Evolutionary conservation across 2,329 filamentous ascomycete genomes (phyloP), one percentile per base, ranked within the genome.

Genomic region (Gnomoniopsis sp.): DNA sequence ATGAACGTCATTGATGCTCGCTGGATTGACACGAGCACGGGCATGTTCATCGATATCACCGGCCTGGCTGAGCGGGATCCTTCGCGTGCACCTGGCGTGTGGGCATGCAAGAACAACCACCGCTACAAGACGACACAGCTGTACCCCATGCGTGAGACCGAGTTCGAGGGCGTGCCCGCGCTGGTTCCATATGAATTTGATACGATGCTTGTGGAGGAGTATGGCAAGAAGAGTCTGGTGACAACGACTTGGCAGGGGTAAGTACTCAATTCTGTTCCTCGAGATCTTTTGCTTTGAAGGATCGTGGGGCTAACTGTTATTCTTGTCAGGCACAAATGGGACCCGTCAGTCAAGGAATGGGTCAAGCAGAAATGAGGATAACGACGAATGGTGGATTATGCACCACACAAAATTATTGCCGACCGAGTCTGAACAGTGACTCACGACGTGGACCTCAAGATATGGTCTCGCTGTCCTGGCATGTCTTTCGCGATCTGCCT

Each of bases 11-110:
- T 95, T 66, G 91, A 95, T 72, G 90, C 87, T 23, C 82, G 91
- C 49, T 96, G 89, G 89, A 90, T 95, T 68, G 90, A 95, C 71
- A 80, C 81, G 59, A 73, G 76, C 57, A 95, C 87, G 66, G 90
- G 90, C 50, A 80, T 93, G 67, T 96, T 89, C 71, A 86, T 95
- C 71, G 90, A 95, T 71, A 91, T 96, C 67, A 95, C 91, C 1
- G 90, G 84, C 14, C 74, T 95, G 38, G 83, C 84, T 53, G 88
- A 91, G 75, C 83, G 87, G 21, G 79, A 90, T 34, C 80, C 83
- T 0, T 75, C 77, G 17, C 72, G 71, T 2, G 66, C 75, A 21
- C 88, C 89, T 0, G 88, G 88, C 7, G 71, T 89, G 33, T 90
- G 88, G 84, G 86, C 84, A 67, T 93, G 90, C 75, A 93, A 93